These are phyloP conservation scores for Solanum bukasovii DNA, from an alignment of 257 asterid species.

Conservation along the genomic window DNA sequence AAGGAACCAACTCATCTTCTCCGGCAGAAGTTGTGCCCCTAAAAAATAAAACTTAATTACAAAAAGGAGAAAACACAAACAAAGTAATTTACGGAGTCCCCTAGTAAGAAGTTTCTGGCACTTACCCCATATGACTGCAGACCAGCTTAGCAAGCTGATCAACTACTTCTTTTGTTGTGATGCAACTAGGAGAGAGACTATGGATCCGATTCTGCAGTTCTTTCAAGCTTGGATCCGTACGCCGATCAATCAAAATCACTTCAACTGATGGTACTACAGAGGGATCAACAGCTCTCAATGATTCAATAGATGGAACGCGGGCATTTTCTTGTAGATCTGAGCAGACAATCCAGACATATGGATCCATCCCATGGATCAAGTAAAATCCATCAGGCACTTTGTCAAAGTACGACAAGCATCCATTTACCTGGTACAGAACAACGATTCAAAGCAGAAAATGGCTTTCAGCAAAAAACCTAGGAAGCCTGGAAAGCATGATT, in stretches of 20 bases:
- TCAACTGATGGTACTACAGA: conserved; percentile 46
- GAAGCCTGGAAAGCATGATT: background rate
- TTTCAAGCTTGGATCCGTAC: conserved; percentile 70
- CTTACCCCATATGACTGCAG: conserved; percentile 96
- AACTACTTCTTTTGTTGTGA: conserved; percentile 66
- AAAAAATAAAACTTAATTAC: conserved; percentile 19
- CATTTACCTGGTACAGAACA: conserved; percentile 62
- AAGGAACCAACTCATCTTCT: conserved; percentile 53
- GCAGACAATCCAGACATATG: conserved; percentile 89
- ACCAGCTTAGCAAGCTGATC: conserved; percentile 91
- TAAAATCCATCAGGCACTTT: conserved; percentile 78
- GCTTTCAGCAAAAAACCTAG: background rate
- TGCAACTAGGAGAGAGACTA: conserved; percentile 48
- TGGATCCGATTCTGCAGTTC: conserved; percentile 67
- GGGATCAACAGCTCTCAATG: conserved; percentile 62
- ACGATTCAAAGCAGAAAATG: background rate
- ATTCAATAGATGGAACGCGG: conserved; percentile 82
- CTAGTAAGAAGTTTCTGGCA: conserved; percentile 6
- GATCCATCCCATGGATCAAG: conserved; percentile 88
- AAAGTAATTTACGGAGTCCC: background rate
- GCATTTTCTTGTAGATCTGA: conserved; percentile 82
- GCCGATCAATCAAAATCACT: conserved; percentile 64
- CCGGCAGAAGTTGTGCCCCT: conserved; percentile 62
- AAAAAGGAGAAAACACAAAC: background rate
- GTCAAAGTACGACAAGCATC: conserved; percentile 79